A percentile compares a stretch with the other conserved stretches of the same genome.
These are phyloP conservation scores for Pyrus hybrid DNA, from an alignment of 331 rosid species.

Conservation along the genomic window DNA sequence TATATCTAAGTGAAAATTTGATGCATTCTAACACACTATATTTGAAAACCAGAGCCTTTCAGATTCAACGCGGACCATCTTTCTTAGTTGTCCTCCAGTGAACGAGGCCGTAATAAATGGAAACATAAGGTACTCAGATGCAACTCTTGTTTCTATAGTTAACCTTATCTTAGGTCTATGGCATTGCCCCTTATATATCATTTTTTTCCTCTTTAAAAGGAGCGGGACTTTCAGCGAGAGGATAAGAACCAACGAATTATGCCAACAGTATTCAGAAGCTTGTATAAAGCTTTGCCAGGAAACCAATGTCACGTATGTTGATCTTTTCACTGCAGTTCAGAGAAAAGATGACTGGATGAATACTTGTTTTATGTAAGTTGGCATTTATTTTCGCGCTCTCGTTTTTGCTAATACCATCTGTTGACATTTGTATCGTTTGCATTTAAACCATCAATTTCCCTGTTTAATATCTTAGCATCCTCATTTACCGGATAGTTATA, in stretches of 20 bases:
- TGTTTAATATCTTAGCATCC: background rate
- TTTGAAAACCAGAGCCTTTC: conserved; percentile 61
- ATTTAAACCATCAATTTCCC: background rate
- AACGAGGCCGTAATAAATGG: conserved; percentile 47
- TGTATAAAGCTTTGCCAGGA: conserved; percentile 71
- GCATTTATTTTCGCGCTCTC: background rate
- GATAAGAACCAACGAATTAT: conserved; percentile 81
- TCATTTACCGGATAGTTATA: background rate
- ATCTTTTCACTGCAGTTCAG: conserved; percentile 71
- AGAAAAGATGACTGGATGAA: conserved; percentile 62
- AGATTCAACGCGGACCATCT: conserved; percentile 53
- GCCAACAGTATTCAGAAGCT: conserved; percentile 76
- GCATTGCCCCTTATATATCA: background rate
- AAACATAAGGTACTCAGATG: conserved; percentile 44
- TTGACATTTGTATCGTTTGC: background rate
- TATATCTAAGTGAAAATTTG: background rate
- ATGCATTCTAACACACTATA: conserved; percentile 17
- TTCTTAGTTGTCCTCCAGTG: conserved; percentile 80
- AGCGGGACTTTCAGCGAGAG: conserved; percentile 58
- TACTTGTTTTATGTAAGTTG: conserved; percentile 66
- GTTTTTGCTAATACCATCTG: background rate
- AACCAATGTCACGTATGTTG: conserved; percentile 57
- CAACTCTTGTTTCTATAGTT: background rate
- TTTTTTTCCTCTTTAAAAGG: conserved; percentile 6
- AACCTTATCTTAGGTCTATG: background rate